These are phyloP conservation scores for Onygenales sp. DNA, from an alignment of 2,329 filamentous ascomycete species.

Conservation along the genomic window DNA sequence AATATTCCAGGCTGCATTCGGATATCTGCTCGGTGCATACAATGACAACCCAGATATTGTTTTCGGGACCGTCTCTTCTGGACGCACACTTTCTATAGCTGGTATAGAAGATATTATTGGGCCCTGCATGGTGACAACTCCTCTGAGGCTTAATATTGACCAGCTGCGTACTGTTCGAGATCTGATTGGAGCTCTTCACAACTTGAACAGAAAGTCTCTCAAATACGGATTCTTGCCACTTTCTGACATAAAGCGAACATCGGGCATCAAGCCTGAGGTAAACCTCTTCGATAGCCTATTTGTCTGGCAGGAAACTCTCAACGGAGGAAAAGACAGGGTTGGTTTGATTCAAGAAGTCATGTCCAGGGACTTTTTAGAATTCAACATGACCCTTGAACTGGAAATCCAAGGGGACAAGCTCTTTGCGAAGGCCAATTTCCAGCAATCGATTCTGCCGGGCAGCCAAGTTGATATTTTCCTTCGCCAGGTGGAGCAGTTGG, in stretches of 20 bases:
- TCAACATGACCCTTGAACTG: constrained; percentile 65
- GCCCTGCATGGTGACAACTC: constrained; percentile 69
- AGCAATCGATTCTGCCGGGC: constrained; percentile 44
- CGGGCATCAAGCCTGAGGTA: constrained; percentile 42
- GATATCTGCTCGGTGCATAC: constrained; percentile 57
- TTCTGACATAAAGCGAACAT: constrained; percentile 57
- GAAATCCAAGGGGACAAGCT: constrained; percentile 50
- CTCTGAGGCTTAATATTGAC: constrained; percentile 55
- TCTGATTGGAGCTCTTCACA: constrained; percentile 55
- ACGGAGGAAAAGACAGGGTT: constrained; percentile 17
- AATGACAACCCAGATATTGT: constrained; percentile 56
- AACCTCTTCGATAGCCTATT: constrained; percentile 68
- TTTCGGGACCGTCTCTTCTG: constrained; percentile 74
- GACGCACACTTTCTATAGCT: constrained; percentile 61
- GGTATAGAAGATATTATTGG: constrained; percentile 67
- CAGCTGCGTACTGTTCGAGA: constrained; percentile 46
- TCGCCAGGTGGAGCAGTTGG: constrained; percentile 51
- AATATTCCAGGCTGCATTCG: constrained; percentile 64
- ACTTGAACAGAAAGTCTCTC: constrained; percentile 56
- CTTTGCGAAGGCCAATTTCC: constrained; percentile 46
- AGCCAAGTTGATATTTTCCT: constrained; percentile 49
- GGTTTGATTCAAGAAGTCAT: constrained; percentile 45
- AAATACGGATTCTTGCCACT: constrained; percentile 56
- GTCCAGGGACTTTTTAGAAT: constrained; percentile 65
- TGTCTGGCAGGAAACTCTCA: constrained; percentile 63